These are phyloP conservation scores for Starmerella sp. DNA, from an alignment of 805 yeast genomes.

Conservation along the genomic window DNA sequence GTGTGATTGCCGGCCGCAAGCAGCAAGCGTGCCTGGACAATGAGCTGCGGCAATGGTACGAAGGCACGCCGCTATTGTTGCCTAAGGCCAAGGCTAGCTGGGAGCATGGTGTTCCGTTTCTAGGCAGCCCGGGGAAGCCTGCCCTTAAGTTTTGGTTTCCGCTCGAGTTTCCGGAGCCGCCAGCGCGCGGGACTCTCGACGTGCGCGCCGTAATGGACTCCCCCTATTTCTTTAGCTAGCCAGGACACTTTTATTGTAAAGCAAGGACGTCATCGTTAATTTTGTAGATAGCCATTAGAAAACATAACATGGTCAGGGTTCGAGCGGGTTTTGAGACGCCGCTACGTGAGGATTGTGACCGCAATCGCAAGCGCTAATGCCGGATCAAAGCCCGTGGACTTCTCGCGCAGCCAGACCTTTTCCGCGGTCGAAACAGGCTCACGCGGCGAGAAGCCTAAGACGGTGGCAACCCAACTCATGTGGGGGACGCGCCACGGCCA, in stretches of 20 bases:
- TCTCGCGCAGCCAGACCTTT: slow-evolving; percentile 8
- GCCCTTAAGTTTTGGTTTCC: slow-evolving; percentile 42
- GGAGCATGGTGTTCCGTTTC: slow-evolving; percentile 57
- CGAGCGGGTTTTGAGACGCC: too few relatives aligned
- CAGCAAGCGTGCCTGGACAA: slow-evolving; percentile 54
- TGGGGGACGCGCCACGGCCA: neutral
- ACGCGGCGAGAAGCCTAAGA: slow-evolving; percentile 5
- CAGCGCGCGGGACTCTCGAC: slow-evolving; percentile 65
- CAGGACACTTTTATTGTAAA: neutral
- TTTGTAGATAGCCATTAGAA: neutral
- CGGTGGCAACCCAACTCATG: neutral
- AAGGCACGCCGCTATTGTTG: slow-evolving; percentile 72
- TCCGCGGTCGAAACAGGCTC: slow-evolving; percentile 1
- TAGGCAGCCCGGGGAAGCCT: slow-evolving; percentile 9
- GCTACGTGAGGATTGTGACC: slow-evolving; percentile 1
- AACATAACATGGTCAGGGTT: too few relatives aligned
- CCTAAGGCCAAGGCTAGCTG: slow-evolving; percentile 36
- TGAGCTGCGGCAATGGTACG: slow-evolving; percentile 68
- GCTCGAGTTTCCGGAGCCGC: slow-evolving; percentile 53
- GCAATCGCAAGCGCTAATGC: slow-evolving; percentile 11
- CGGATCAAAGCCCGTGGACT: slow-evolving; percentile 12
- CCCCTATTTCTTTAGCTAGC: slow-evolving; percentile 49
- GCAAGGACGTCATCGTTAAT: neutral
- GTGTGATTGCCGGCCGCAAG: slow-evolving; percentile 8
- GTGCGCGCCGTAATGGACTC: slow-evolving; percentile 56